Evolutionary conservation across 768 basidiomycete genomes (phyloP), one percentile per base, ranked within the genome.

Genomic region (Pleurotus tuber-regium): DNA sequence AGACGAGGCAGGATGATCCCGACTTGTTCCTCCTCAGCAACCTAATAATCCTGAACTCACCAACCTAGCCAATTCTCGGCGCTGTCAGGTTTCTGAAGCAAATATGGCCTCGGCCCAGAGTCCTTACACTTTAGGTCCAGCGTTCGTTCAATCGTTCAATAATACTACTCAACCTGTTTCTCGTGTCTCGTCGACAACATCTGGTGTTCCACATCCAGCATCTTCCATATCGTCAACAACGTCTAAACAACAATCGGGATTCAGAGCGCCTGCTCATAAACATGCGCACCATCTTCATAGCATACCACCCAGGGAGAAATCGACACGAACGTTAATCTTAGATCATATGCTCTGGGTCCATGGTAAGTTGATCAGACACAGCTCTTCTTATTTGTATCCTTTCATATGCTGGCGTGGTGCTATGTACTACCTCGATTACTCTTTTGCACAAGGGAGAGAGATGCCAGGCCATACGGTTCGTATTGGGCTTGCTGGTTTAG

Each of bases 271-370:
- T 6, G 90, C 91, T 1, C 91, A 92, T 67, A 89, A 86, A 58
- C 89, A 92, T 74, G 90, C 90, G 0, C 91, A 92, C 64, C 89
- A 92, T 63, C 69, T 92, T 1, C 90, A 93, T 63, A 83, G 87
- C 2, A 92, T 93, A 26, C 90, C 90, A 2, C 91, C 89, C 2
- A 72, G 88, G 31, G 90, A 93, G 67, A 93, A 92, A 72, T 88
- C 87, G n/a, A 92, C 90, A 6, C 75, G 89, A 26, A 92, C 89
- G 8, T 74, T 92, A 51, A 93, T 92, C 59, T 82, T 93, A 51
- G 91, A 93, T 66, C 87, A 92, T 66, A 83, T 91, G 77, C 72
- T 92, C 43, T 92, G 87, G 88, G 86, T 86, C 5, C 91, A 92
- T 66, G 77, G 77, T 76, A 42, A 4, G 68, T 39, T 36, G 31